Evolutionary conservation across 2,329 filamentous ascomycete species (phyloP).

Genomic region (Zymoseptoria tritici): DNA sequence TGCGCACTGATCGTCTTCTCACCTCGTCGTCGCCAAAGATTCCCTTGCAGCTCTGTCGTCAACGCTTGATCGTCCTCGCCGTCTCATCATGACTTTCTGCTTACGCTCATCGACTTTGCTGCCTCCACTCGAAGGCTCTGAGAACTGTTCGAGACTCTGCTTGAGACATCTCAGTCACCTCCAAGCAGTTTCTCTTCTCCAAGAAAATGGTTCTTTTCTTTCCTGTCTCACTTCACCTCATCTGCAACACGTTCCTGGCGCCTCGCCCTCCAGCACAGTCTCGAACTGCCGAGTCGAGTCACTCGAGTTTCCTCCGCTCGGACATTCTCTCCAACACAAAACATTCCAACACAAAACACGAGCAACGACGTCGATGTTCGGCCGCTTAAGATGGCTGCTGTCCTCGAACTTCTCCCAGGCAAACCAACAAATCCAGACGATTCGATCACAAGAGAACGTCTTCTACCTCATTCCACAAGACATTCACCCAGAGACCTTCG

Average conservation of each 20-base stretch:
- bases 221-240: neutral
- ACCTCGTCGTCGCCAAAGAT: neutral
- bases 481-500: no score
- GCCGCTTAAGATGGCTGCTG: neutral
- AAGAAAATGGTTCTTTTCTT: neutral
- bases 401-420: neutral
- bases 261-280: neutral
- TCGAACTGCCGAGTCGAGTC: neutral
- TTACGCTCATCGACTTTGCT: neutral
- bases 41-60: neutral
- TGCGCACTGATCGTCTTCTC: neutral
- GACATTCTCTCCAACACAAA: no score
- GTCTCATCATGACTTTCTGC: neutral
- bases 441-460: neutral
- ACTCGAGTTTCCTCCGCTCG: neutral
- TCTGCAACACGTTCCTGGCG: neutral
- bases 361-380: neutral
- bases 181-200: neutral
- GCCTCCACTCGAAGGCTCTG: no score
- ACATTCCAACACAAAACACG: neutral
- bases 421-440: neutral
- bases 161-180: neutral
- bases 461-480: neutral
- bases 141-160: no score
- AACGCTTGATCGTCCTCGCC: neutral